phyloP scores from a whole-genome alignment of 1,139 yeast species.

The Pichia sp. region DNA sequence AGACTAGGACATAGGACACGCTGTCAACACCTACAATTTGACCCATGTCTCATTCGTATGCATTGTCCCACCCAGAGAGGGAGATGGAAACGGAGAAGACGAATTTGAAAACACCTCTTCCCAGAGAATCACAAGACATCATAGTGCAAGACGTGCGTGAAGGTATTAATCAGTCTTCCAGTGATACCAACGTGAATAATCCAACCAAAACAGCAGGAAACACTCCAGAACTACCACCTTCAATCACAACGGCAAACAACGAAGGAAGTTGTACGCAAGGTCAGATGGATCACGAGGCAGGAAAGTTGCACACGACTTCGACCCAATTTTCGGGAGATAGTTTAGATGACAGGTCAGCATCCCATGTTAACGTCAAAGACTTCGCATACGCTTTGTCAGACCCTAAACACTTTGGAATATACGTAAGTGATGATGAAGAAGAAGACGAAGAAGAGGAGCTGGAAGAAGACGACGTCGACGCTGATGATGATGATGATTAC shows the following conservation, averaged over 20 bases:
- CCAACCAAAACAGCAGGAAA: neutral
- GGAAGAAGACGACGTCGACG: constrained; percentile 16
- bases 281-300: neutral
- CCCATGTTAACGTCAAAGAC: constrained; percentile 50
- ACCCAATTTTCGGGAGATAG: neutral
- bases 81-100: neutral
- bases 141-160: neutral
- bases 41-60: neutral
- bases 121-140: neutral
- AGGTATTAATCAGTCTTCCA: neutral
- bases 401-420: constrained; percentile 61
- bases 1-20: too few species aligned
- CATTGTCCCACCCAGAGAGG: neutral
- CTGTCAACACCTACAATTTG: too few species aligned
- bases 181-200: neutral
- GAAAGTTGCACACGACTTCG: neutral
- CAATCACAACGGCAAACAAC: neutral
- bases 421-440: constrained; percentile 14
- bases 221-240: neutral
- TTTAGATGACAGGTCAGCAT: constrained; percentile 15
- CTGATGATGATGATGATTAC: neutral
- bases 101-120: neutral
- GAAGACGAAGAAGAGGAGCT: constrained; percentile 6
- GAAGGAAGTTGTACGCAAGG: neutral
- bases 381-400: constrained; percentile 68